phyloP scores from a whole-genome alignment of 495 filamentous ascomycete species.

The Penicillium arizonense region DNA sequence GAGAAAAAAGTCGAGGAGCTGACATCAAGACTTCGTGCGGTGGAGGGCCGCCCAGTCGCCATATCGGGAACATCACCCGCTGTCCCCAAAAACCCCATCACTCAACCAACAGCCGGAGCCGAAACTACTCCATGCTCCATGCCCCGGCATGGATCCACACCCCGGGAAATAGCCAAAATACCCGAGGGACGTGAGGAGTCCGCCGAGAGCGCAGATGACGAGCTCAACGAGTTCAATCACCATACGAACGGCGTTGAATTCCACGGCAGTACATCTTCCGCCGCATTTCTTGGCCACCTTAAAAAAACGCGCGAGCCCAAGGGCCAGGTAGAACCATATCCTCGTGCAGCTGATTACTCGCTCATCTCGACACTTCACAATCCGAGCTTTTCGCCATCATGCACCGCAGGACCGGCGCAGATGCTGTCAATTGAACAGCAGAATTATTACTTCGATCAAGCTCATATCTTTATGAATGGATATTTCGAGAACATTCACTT shows the following conservation, averaged over 20 bases:
- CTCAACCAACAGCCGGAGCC: slow-evolving; percentile 3
- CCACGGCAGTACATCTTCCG: slow-evolving; percentile 40
- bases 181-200: slow-evolving; percentile 25
- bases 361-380: slow-evolving; percentile 41
- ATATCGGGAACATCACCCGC: no score
- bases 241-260: slow-evolving; percentile 43
- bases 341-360: slow-evolving; percentile 19
- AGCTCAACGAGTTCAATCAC: slow-evolving; percentile 38
- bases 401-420: slow-evolving; percentile 23
- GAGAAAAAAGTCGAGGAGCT: slow-evolving; percentile 41
- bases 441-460: slow-evolving; percentile 42
- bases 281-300: slow-evolving; percentile 33
- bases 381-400: slow-evolving; percentile 36
- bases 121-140: slow-evolving; percentile 33
- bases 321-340: slow-evolving; percentile 13
- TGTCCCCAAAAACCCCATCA: slow-evolving; percentile 3
- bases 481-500: slow-evolving; percentile 46
- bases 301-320: slow-evolving; percentile 30
- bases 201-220: slow-evolving; percentile 27
- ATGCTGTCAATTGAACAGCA: slow-evolving; percentile 22
- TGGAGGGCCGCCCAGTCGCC: slow-evolving; percentile 12
- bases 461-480: slow-evolving; percentile 42
- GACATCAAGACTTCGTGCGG: slow-evolving; percentile 22
- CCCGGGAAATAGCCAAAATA: slow-evolving; percentile 15
- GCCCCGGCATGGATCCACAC: slow-evolving; percentile 23